Conservation (phyloP, 805 yeast species). For the Vanderwaltozyma polyspora region DNA sequence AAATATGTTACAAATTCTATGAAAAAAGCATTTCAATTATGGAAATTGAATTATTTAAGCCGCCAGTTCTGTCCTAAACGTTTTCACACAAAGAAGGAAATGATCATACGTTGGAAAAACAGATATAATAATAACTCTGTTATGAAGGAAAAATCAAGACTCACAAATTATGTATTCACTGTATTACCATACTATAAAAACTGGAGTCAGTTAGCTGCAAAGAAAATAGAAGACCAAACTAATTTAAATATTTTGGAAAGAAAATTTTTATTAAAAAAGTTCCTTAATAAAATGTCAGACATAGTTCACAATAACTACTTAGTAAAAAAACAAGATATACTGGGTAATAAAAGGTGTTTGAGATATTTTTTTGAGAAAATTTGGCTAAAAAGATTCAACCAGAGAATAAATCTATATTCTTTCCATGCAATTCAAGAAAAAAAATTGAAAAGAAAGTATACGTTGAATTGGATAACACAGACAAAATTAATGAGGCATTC, state of each 20-base stretch:
- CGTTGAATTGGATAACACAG: constrained; percentile 5
- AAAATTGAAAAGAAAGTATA: constrained; percentile 1
- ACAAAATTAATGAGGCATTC: constrained; percentile 3
- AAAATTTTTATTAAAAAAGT: constrained; percentile 5
- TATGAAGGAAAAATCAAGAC: constrained; percentile 9
- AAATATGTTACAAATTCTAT: too few relatives aligned
- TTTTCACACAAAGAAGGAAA: not conserved
- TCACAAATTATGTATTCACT: constrained; percentile 1
- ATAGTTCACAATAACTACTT: too few relatives aligned
- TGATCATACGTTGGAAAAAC: not conserved
- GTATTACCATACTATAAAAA: not conserved
- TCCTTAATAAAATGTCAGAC: constrained; percentile 5
- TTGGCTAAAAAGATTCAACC: constrained; percentile 16
- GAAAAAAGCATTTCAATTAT: not conserved
- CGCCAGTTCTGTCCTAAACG: not conserved
- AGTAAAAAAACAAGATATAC: too few relatives aligned
- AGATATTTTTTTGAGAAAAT: constrained; percentile 8
- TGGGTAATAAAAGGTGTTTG: too few relatives aligned
- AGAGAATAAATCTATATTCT: constrained; percentile 8
- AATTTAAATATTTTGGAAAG: constrained; percentile 4
- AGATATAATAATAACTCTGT: constrained; percentile 5
- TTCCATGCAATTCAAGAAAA: constrained; percentile 5
- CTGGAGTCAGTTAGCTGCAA: not conserved
- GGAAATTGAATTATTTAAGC: not conserved
- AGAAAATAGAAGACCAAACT: not conserved